Percentiles rank a stretch among this genome's conserved stretches.
Conservation (phyloP, 495 filamentous ascomycete species). For the Chlorociboria aeruginascens region DNA sequence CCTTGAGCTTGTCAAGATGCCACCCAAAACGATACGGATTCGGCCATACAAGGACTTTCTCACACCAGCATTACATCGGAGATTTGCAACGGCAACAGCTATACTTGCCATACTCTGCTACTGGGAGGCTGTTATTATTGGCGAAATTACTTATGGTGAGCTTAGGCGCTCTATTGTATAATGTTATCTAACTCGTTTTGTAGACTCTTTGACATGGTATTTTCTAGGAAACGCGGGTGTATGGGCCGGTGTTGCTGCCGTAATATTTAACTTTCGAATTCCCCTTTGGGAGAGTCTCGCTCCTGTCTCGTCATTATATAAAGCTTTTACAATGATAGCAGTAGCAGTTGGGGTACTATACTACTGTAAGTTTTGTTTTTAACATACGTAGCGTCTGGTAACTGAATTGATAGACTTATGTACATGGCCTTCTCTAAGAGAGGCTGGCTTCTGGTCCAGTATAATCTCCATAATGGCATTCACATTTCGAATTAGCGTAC, state of each 20-base stretch:
- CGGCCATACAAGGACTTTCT: slow-evolving; percentile 57
- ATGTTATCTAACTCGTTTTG: slow-evolving; percentile 5
- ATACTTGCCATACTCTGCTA: slow-evolving; percentile 61
- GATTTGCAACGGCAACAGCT: slow-evolving; percentile 65
- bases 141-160: slow-evolving; percentile 46
- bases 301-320: too few species aligned
- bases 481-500: slow-evolving; percentile 30
- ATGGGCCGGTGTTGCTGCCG: slow-evolving; percentile 63
- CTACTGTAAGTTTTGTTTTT: too few species aligned
- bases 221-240: slow-evolving; percentile 65
- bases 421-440: too few species aligned
- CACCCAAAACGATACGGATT: slow-evolving; percentile 10
- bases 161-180: not conserved
- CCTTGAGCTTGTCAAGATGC: slow-evolving; percentile 6
- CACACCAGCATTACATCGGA: slow-evolving; percentile 75
- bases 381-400: too few species aligned
- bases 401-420: too few species aligned
- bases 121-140: slow-evolving; percentile 55
- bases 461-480: too few species aligned
- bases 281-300: too few species aligned
- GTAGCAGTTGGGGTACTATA: too few species aligned
- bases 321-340: too few species aligned
- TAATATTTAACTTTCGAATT: slow-evolving; percentile 16
- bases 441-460: too few species aligned
- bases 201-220: slow-evolving; percentile 80